These are phyloP conservation scores for Gaeumannomyces sp. DNA, from an alignment of 2,329 filamentous ascomycete genomes.

Conservation along the genomic window DNA sequence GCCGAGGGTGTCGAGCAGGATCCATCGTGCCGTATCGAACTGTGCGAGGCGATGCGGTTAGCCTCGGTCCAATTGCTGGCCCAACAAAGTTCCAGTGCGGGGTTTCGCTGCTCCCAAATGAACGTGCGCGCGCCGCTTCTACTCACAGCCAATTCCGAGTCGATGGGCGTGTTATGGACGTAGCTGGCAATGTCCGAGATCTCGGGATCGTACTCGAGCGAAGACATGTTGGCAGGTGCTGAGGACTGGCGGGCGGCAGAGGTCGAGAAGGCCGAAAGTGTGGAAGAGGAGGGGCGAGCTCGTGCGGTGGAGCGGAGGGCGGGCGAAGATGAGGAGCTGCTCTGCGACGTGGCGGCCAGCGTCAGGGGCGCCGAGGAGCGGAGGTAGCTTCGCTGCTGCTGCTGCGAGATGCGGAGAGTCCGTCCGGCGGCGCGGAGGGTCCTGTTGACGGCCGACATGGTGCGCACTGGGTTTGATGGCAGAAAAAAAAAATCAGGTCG, in stretches of 20 bases:
- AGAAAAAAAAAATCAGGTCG: neutral
- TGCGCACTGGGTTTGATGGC: neutral
- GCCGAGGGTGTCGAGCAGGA: conserved; percentile 93
- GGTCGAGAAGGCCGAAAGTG: conserved; percentile 6
- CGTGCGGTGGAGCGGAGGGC: conserved; percentile 1
- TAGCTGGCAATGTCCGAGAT: conserved; percentile 94
- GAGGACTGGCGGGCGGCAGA: conserved; percentile 22
- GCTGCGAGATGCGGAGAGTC: conserved; percentile 8
- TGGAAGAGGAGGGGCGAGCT: neutral
- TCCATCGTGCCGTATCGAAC: conserved; percentile 94
- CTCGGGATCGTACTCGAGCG: conserved; percentile 74
- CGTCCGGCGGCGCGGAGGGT: conserved; percentile 8
- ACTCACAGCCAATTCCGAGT: conserved; percentile 88
- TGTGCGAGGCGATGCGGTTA: conserved; percentile 30
- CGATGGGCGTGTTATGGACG: conserved; percentile 84
- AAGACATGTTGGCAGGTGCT: conserved; percentile 40
- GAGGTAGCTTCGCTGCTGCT: conserved; percentile 5
- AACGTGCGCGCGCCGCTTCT: neutral
- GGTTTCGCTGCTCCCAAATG: neutral
- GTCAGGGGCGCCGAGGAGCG: conserved; percentile 1
- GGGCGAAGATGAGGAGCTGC: conserved; percentile 2
- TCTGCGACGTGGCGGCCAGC: conserved; percentile 4
- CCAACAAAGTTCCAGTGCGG: neutral
- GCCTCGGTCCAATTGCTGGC: conserved; percentile 12
- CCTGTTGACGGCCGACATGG: conserved; percentile 9